Percentiles rank a stretch among this genome's conserved stretches.
Evolutionary conservation across 2,329 filamentous ascomycete genomes (phyloP).

Genomic region (Penicillium nordicum): DNA sequence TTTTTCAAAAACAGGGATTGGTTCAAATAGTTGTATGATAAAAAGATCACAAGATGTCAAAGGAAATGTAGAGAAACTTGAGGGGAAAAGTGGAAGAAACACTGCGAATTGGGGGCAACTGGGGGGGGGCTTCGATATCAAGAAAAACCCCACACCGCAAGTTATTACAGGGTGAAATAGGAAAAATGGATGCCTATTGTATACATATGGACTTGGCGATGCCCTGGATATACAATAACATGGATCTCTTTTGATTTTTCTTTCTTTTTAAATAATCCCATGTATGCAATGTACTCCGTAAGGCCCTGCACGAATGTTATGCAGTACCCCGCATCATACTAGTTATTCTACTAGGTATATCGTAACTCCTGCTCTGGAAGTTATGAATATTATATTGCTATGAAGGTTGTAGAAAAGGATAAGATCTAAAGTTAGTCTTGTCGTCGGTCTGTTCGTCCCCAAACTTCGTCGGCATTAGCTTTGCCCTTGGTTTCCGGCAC

Average conservation of each 20-base stretch:
- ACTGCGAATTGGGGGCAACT: not conserved
- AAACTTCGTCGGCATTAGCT: slow-evolving; percentile 82
- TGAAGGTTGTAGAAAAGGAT: not conserved
- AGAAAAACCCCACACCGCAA: slow-evolving; percentile 6
- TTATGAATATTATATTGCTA: not conserved
- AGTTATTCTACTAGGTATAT: not conserved
- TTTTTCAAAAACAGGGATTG: not conserved
- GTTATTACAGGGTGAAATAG: not conserved
- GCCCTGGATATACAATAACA: not conserved
- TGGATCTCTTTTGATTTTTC: not conserved
- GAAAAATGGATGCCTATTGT: slow-evolving; percentile 9
- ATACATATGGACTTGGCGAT: not conserved
- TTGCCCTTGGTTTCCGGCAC: slow-evolving; percentile 90
- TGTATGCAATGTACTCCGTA: not conserved
- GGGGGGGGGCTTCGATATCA: not conserved
- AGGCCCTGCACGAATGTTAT: not conserved
- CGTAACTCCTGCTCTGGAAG: not conserved
- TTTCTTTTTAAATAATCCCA: too few relatives aligned
- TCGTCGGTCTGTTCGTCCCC: slow-evolving; percentile 58
- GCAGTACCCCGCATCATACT: slow-evolving; percentile 4
- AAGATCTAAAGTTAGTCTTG: slow-evolving; percentile 27
- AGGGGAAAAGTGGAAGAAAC: not conserved
- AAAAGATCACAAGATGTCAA: not conserved
- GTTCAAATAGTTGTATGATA: not conserved
- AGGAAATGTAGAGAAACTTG: not conserved